Conservation (phyloP, 2,329 filamentous ascomycete species). For the Fusarium sp. region DNA sequence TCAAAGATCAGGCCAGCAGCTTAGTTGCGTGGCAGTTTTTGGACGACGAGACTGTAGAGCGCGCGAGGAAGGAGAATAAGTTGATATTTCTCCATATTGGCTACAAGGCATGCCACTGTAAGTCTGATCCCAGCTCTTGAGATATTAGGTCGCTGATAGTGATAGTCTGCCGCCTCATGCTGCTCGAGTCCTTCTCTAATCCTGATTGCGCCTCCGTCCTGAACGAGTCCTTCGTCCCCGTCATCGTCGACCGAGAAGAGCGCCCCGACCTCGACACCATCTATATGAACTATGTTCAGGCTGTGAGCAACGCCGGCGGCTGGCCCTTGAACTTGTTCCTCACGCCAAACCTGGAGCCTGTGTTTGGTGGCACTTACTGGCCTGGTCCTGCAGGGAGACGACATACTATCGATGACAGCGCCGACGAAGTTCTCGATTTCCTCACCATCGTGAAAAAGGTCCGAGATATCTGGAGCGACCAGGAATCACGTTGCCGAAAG, state of each 20-base stretch:
- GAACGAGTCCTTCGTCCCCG: slow-evolving; percentile 88
- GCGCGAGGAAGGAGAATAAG: slow-evolving; percentile 85
- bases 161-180: slow-evolving; percentile 88
- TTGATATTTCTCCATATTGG: slow-evolving; percentile 95
- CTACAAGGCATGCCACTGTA: slow-evolving; percentile 95
- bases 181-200: slow-evolving; percentile 90
- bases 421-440: slow-evolving; percentile 78
- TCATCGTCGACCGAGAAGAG: slow-evolving; percentile 94
- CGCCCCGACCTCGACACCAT: slow-evolving; percentile 94
- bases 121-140: slow-evolving; percentile 48
- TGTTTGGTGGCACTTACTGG: slow-evolving; percentile 98
- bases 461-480: slow-evolving; percentile 79
- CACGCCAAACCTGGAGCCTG: slow-evolving; percentile 90
- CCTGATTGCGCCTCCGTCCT: slow-evolving; percentile 82
- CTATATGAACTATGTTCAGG: slow-evolving; percentile 98
- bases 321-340: slow-evolving; percentile 98
- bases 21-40: slow-evolving; percentile 93
- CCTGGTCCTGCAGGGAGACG: slow-evolving; percentile 76
- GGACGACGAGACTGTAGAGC: slow-evolving; percentile 78
- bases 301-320: slow-evolving; percentile 88
- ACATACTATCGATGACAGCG: slow-evolving; percentile 52
- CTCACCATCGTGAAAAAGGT: slow-evolving; percentile 86
- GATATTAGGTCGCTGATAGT: slow-evolving; percentile 31
- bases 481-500: slow-evolving; percentile 84
- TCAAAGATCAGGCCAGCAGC: slow-evolving; percentile 81